Percentiles rank a stretch among this genome's conserved stretches.
Conservation (phyloP, 2,329 filamentous ascomycete genomes). For the Penicillium sp. region DNA sequence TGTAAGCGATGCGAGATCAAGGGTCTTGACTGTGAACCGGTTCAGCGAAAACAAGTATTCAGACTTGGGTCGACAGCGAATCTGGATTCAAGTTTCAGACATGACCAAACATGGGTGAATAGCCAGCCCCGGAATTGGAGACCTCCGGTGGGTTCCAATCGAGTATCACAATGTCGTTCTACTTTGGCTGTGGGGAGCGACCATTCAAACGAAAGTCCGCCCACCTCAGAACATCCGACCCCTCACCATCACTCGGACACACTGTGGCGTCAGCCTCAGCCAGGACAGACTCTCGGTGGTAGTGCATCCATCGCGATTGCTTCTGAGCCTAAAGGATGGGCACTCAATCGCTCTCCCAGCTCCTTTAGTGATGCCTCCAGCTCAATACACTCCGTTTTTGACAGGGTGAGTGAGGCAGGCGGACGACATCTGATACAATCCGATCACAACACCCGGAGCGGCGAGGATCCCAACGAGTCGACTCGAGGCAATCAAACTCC, state of each 20-base stretch:
- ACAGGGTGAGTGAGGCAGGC: not conserved
- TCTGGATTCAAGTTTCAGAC: constrained; percentile 11
- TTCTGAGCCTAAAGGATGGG: not conserved
- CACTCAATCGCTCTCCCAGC: not conserved
- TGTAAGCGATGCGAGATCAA: constrained; percentile 19
- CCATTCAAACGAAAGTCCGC: not conserved
- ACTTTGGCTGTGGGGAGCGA: not conserved
- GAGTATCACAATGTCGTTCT: not conserved
- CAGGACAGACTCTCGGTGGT: not conserved
- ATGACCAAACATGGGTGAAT: constrained; percentile 25
- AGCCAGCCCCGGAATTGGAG: constrained; percentile 22
- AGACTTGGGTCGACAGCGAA: constrained; percentile 21
- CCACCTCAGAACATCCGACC: not conserved
- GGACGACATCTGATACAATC: not conserved
- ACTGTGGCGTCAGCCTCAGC: not conserved
- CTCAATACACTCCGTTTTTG: not conserved
- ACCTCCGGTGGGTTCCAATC: not conserved
- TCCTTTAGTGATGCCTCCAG: not conserved
- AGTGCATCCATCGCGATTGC: not conserved
- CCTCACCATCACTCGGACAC: not conserved
- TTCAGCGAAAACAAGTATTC: constrained; percentile 14
- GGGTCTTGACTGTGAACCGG: constrained; percentile 13
- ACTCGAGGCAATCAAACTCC: not conserved
- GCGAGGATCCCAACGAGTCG: too few species aligned
- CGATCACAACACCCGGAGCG: not conserved